Percentiles rank a stretch among this genome's conserved stretches.
phyloP scores from a whole-genome alignment of 139 green algal genomes.

The Astrephomene gubernaculifera region DNA sequence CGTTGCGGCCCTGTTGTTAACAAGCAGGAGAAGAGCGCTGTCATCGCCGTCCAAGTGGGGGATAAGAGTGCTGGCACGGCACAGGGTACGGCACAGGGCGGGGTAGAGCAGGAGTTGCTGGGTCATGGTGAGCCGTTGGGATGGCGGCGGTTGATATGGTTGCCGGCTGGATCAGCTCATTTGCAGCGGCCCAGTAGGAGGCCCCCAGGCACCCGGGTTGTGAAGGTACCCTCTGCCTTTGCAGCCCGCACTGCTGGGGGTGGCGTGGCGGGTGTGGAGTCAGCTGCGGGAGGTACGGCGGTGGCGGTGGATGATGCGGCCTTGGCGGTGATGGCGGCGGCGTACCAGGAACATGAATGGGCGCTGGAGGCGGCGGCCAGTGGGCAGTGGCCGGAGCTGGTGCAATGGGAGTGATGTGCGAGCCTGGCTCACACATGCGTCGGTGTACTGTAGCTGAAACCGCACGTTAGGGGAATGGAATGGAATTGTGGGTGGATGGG shows the following conservation, averaged over 20 bases:
- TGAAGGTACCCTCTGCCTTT: too few relatives aligned
- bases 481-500: too few relatives aligned
- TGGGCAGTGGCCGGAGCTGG: not conserved
- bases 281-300: too few relatives aligned
- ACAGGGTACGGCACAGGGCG: not conserved
- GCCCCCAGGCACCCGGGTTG: not conserved
- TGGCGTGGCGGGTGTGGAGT: too few relatives aligned
- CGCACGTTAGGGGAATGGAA: too few relatives aligned
- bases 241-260: too few relatives aligned
- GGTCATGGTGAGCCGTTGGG: not conserved
- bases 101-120: not conserved
- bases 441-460: too few relatives aligned
- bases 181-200: not conserved
- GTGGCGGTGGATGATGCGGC: not conserved
- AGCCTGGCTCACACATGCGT: too few relatives aligned
- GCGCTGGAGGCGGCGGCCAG: not conserved
- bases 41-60: not conserved
- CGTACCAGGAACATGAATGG: slow-evolving; percentile 8
- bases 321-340: not conserved
- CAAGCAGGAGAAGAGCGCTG: not conserved
- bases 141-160: not conserved
- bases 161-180: not conserved
- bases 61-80: not conserved
- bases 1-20: not conserved
- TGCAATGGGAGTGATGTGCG: not conserved